A percentile compares a stretch with the other conserved stretches of the same genome.
Evolutionary conservation across 106 monocot genomes (phyloP).

Genomic region (Allium sativum): DNA sequence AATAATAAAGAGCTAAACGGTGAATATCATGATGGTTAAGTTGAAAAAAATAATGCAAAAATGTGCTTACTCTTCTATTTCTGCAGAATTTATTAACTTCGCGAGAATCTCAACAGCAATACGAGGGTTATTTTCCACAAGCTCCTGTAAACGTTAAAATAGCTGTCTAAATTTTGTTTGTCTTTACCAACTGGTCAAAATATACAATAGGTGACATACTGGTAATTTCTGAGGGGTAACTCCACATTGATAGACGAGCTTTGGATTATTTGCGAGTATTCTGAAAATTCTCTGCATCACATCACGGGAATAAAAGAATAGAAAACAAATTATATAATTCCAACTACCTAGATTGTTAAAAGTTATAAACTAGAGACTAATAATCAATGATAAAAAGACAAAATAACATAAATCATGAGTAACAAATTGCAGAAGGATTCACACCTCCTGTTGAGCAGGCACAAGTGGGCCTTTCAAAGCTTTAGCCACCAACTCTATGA

Average conservation of each 20-base stretch:
- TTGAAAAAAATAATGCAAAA: conserved; percentile 3
- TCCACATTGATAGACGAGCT: conserved; percentile 92
- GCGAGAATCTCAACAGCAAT: conserved; percentile 89
- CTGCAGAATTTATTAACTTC: conserved; percentile 86
- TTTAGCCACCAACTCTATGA: conserved; percentile 74
- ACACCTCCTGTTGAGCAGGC: conserved; percentile 86
- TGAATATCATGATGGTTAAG: neutral
- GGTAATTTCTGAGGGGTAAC: conserved; percentile 75
- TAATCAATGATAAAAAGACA: no score
- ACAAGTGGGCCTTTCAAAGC: conserved; percentile 82
- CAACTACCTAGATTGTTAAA: neutral
- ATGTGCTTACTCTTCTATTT: conserved; percentile 61
- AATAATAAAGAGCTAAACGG: no score
- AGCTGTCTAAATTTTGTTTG: neutral
- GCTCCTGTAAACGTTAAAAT: conserved; percentile 46
- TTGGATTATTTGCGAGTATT: conserved; percentile 69
- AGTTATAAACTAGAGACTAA: no score
- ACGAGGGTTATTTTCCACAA: conserved; percentile 89
- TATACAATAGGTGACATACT: conserved; percentile 26
- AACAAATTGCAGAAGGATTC: neutral
- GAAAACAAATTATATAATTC: neutral
- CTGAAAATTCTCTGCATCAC: conserved; percentile 63
- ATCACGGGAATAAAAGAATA: neutral
- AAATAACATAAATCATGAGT: no score
- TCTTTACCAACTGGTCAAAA: no score